Base-by-base conservation (phyloP, 805 yeast genomes). In the Zygosaccharomyces pseudorouxii region DNA sequence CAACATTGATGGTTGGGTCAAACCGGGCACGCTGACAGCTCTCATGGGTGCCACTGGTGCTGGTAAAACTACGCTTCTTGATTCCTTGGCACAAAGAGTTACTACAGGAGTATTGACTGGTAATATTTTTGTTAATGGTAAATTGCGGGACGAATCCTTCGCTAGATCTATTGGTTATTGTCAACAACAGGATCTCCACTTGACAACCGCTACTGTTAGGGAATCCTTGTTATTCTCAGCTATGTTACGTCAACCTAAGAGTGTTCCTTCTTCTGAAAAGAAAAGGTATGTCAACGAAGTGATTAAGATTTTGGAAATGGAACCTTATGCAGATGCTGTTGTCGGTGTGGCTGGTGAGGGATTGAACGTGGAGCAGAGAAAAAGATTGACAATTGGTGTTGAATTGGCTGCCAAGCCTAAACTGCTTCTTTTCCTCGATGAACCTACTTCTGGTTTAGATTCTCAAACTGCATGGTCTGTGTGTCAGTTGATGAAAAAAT, bases 11-110 rank as follows among this genome's bases (percentile, higher is more conserved):
- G 93, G 92, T 45, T 85, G 86, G 85, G 89, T 85, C 36, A 82
- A 83, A 61, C 90, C 90, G 8, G 90, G 90, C 55, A 84, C 89
- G 38, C 70, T 86, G 62, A 86, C 92, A 42, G 93, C 93, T 4
- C 67, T 81, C 45, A 80, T 81, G 85, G 87, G 89, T 57, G 82
- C 84, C 16, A 80, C 89, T 35, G 89, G 89, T 70, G 89, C 90
- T 50, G 90, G 90, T 73, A 84, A 84, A 62, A 84, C 90, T 18
- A 84, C 89, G 5, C 70, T 84, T 50, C 71, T 84, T 56, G 84
- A 84, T 70, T 81, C 82, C 59, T 72, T 84, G 58, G 84, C 88
- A 30, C 82, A 81, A 59, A 77, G 89, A 65, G 78, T 81, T 46
- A 80, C 84, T 16, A 71, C 77, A 68, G 90, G 90, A 69, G 79